Percentiles rank a stretch among this genome's conserved stretches.
Evolutionary conservation across 1,139 yeast genomes (phyloP).

Genomic region (Kodamaea sp.): DNA sequence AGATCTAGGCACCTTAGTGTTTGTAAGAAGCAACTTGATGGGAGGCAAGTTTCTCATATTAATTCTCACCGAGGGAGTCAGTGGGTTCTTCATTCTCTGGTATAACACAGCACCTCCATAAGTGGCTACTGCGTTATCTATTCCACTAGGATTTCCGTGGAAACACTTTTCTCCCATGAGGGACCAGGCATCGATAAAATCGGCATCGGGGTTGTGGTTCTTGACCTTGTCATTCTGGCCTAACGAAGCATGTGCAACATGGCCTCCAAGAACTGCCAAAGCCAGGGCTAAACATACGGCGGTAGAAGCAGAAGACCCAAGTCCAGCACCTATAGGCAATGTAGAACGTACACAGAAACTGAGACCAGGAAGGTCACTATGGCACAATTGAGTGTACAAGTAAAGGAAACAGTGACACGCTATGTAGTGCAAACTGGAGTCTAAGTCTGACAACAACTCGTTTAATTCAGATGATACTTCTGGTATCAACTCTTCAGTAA

Average conservation of each 20-base stretch:
- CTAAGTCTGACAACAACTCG: slow-evolving; percentile 44
- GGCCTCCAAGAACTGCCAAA: slow-evolving; percentile 62
- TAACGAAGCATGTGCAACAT: slow-evolving; percentile 38
- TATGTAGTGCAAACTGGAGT: slow-evolving; percentile 65
- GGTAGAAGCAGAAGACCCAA: slow-evolving; percentile 92
- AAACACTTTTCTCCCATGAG: slow-evolving; percentile 92
- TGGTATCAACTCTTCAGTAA: slow-evolving; percentile 60
- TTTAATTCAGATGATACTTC: slow-evolving; percentile 55
- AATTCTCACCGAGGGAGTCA: slow-evolving; percentile 59
- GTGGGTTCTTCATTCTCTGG: slow-evolving; percentile 59
- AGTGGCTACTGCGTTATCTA: slow-evolving; percentile 95
- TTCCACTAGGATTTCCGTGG: slow-evolving; percentile 97
- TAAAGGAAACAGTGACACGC: slow-evolving; percentile 88
- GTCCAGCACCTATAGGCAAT: slow-evolving; percentile 94
- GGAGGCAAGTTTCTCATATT: slow-evolving; percentile 76
- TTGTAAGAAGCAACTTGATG: slow-evolving; percentile 71
- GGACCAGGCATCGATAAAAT: slow-evolving; percentile 81
- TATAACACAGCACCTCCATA: slow-evolving; percentile 95
- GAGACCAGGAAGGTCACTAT: slow-evolving; percentile 46
- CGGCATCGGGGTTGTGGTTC: slow-evolving; percentile 47
- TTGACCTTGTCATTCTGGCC: slow-evolving; percentile 30
- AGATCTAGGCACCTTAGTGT: slow-evolving; percentile 83
- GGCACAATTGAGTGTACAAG: slow-evolving; percentile 63
- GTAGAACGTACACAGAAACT: slow-evolving; percentile 75
- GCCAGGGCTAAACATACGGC: slow-evolving; percentile 86